Base-by-base conservation (phyloP, 495 filamentous ascomycete genomes). In the Penicillium bialowiezense region DNA sequence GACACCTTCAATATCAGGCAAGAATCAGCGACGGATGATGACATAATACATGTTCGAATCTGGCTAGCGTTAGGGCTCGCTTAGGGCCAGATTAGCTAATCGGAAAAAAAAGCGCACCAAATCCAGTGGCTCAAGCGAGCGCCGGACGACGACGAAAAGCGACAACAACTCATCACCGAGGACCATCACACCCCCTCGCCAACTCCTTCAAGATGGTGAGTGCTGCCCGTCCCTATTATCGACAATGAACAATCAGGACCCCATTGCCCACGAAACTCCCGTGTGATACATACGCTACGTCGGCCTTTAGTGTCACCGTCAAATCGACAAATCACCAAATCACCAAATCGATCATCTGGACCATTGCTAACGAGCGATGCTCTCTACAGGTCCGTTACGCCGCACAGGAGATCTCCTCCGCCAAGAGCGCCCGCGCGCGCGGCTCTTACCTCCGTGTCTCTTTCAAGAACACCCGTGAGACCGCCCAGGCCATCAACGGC, bases 391-490 rank as follows among this genome's bases (percentile, higher is more conserved):
- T 97, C 80, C 91, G 93, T 76, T 97, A 98, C 91, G 90, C 91
- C 78, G 89, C 88, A 65, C 89, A 85, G 65, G 80, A 89, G 68
- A 91, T 95, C 73, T 77, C 87, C 62, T 77, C 86, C 70, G 81
- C 84, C 58, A 98, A 97, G 82, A 95, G 89, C 74, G 95, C 93
- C 72, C 90, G 91, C 77, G 85, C 91, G 67, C 90, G 92, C 74
- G 95, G 95, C 72, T 88, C 91, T 70, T 97, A 97, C 84, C 89
- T 99, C 59, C 91, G 93, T 65, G 91, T 96, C 68, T 93, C 88
- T 62, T 97, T 96, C 87, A 97, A 97, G 85, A 97, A 98, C 85
- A 97, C 93, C 74, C 89, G 92, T 69, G 95, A 99, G 81, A 96
- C 93, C 56, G 95, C 93, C 48, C 91, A 97, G 79, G 91, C 92